phyloP scores from a whole-genome alignment of 371 early-diverging fungal genomes.

The Mortierella sp. region DNA sequence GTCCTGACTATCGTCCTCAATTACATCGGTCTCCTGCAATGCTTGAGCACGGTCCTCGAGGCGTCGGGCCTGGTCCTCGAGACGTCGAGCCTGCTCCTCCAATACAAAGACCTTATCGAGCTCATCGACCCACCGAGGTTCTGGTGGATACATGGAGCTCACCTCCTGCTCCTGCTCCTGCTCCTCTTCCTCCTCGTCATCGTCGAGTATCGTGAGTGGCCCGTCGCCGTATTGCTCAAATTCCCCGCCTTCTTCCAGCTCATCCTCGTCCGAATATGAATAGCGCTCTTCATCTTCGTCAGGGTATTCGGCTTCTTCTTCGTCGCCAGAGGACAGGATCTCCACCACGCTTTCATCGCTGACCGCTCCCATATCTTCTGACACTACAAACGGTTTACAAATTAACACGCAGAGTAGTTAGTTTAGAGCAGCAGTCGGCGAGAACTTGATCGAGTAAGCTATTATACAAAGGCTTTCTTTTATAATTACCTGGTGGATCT shows the following conservation, averaged over 20 bases:
- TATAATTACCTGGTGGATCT: not conserved
- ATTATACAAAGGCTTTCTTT: too few species aligned
- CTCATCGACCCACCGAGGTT: not conserved
- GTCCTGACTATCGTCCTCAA: not conserved
- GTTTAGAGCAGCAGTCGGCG: too few species aligned
- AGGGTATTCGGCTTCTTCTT: not conserved
- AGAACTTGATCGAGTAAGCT: too few species aligned
- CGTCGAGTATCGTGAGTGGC: not conserved
- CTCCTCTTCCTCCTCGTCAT: not conserved
- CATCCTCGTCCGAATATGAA: not conserved
- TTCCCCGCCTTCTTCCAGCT: not conserved
- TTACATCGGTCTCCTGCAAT: not conserved
- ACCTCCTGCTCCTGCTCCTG: not conserved
- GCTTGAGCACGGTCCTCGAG: not conserved
- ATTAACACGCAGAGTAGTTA: not conserved
- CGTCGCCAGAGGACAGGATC: not conserved
- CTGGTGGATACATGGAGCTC: not conserved
- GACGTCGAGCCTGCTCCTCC: too few species aligned
- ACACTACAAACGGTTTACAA: not conserved
- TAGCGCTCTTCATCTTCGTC: not conserved
- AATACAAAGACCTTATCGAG: not conserved
- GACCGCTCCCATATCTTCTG: not conserved
- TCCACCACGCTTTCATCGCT: conserved; percentile 1
- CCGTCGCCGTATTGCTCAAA: not conserved
- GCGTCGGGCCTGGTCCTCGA: not conserved